Evolutionary conservation across 352 stramenopile species (phyloP).

Genomic region (Pythium chondricola): DNA sequence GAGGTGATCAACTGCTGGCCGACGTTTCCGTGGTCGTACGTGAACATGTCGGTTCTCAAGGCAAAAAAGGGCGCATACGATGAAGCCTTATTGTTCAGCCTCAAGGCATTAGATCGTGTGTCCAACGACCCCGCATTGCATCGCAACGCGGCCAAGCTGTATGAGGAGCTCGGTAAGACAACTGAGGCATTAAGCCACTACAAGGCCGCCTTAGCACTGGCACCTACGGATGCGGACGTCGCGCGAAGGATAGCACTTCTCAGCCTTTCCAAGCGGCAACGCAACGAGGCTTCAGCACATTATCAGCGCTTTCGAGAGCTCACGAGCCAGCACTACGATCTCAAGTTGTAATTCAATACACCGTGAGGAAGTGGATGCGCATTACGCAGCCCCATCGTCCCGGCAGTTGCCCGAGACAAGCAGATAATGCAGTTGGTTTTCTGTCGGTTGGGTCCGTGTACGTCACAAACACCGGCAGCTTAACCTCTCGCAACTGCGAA

Average conservation of each 20-base stretch:
- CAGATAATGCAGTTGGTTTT: no score
- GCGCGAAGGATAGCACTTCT: slow-evolving; percentile 39
- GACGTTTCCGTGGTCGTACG: slow-evolving; percentile 37
- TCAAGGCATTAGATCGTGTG: slow-evolving; percentile 29
- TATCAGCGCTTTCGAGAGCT: slow-evolving; percentile 42
- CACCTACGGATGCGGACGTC: slow-evolving; percentile 30
- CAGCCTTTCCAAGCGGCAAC: slow-evolving; percentile 27
- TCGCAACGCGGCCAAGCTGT: slow-evolving; percentile 50
- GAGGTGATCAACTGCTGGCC: slow-evolving; percentile 40
- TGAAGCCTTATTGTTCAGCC: slow-evolving; percentile 34
- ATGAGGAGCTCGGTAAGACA: slow-evolving; percentile 43
- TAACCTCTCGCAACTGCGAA: no score
- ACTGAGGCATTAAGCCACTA: slow-evolving; percentile 42
- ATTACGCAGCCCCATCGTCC: no score
- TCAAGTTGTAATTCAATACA: slow-evolving; percentile 38
- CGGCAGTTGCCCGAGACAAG: no score
- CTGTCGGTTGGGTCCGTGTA: no score
- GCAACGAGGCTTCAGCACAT: slow-evolving; percentile 21
- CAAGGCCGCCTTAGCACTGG: slow-evolving; percentile 27
- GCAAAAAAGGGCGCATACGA: slow-evolving; percentile 35
- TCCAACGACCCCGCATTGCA: slow-evolving; percentile 41
- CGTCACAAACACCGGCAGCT: no score
- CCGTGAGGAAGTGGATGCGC: no score
- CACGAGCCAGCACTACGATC: slow-evolving; percentile 46
- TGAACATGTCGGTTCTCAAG: slow-evolving; percentile 49